Evolutionary conservation across 345 rosid species (phyloP).

Genomic region (Nephelium lappaceum): DNA sequence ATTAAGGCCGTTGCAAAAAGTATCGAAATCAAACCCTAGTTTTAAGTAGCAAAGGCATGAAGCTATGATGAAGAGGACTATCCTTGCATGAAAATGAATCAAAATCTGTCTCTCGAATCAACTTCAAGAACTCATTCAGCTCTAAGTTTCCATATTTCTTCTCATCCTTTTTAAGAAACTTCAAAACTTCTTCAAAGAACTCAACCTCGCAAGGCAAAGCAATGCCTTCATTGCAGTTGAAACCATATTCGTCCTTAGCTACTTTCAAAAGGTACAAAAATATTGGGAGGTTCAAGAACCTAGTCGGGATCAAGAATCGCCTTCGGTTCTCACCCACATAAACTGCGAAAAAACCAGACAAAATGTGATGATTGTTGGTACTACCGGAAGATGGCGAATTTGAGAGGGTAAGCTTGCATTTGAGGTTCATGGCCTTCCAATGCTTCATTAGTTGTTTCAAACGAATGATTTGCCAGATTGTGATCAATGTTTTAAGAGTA

Average conservation of each 20-base stretch:
- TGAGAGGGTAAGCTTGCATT: neutral
- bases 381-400: neutral
- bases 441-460: slow-evolving; percentile 9
- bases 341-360: slow-evolving; percentile 12
- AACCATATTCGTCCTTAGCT: slow-evolving; percentile 27
- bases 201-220: slow-evolving; percentile 25
- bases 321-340: slow-evolving; percentile 6
- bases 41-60: neutral
- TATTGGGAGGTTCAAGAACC: slow-evolving; percentile 22
- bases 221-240: slow-evolving; percentile 24
- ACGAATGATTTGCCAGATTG: slow-evolving; percentile 8
- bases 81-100: slow-evolving; percentile 16
- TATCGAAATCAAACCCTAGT: slow-evolving; percentile 7
- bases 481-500: neutral
- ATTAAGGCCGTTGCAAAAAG: neutral
- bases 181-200: slow-evolving; percentile 17
- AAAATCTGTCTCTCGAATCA: slow-evolving; percentile 5
- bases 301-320: slow-evolving; percentile 22
- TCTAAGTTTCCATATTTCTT: slow-evolving; percentile 18
- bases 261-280: slow-evolving; percentile 17
- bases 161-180: slow-evolving; percentile 20
- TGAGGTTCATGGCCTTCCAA: slow-evolving; percentile 12
- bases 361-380: neutral
- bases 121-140: slow-evolving; percentile 10
- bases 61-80: neutral